Base-by-base conservation (phyloP, 805 yeast species). In the Zygosaccharomyces rouxii region DNA sequence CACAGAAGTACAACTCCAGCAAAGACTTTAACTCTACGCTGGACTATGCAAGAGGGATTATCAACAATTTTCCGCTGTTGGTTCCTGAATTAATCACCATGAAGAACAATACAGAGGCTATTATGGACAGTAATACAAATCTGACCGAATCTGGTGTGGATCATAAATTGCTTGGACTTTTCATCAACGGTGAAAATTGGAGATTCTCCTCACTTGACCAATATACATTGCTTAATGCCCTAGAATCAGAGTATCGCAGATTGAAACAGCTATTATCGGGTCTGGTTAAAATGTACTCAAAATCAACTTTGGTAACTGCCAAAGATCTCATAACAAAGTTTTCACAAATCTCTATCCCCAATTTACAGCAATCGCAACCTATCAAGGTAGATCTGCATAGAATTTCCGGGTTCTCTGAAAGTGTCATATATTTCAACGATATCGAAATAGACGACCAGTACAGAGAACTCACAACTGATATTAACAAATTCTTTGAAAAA, bases 391-490 rank as follows among this genome's bases (percentile, higher is more conserved):
- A 67, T 53, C 42, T 66, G n/a, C 66, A 63, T 42, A 57, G 64
- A 38, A 55, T 60, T 30, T 56, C 57, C 13, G 59, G 62, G 5
- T 56, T 66, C 59, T 59, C 68, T 1, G 65, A 67, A 2, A 70
- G 72, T 0, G 76, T 89, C 6, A 72, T 85, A 1, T 89, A 81
- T 70, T 74, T 92, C 58, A 94, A 92, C 60, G 86, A 94, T 63
- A 69, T 92, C 5, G 95, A 82, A 55, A 60, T 52, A 0, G 96
- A 88, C 59, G 57, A 62, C 0, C 73, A 70, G 28, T 89, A 86
- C 59, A 57, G 64, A 1, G 63, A 68, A 7, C 76, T 75, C 58
- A 60, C 78, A 0, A 60, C 68, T 21, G 72, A 83, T 37, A 62
- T 77, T 10, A 64, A 69, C 7, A 72, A 69, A 0, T 84, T 84